Evolutionary conservation across 2,329 filamentous ascomycete genomes (phyloP).

Genomic region (Phaeosphaeriaceae sp.): DNA sequence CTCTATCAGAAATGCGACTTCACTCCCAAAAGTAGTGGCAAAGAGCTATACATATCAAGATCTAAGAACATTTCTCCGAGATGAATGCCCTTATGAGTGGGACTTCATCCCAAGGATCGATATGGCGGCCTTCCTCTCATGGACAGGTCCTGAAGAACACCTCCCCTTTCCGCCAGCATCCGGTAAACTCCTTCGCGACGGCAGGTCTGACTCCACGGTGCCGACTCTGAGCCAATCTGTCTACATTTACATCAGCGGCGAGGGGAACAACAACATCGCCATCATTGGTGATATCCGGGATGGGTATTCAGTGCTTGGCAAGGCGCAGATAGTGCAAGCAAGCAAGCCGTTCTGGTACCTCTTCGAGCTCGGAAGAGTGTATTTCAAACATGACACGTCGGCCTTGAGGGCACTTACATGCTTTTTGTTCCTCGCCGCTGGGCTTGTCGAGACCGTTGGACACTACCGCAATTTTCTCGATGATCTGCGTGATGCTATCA

Average conservation of each 20-base stretch:
- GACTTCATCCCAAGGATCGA: too few relatives aligned
- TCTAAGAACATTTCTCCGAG: too few relatives aligned
- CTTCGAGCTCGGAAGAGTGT: background rate
- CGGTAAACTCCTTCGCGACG: background rate
- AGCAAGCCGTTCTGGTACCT: background rate
- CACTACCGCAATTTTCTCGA: background rate
- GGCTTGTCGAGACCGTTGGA: background rate
- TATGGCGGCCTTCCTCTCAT: too few relatives aligned
- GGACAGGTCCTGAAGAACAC: too few relatives aligned
- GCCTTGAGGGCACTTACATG: background rate
- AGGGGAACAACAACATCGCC: background rate
- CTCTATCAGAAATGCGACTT: too few relatives aligned
- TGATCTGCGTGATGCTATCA: background rate
- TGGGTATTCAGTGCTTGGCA: too few relatives aligned
- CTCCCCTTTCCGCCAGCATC: too few relatives aligned
- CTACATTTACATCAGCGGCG: background rate
- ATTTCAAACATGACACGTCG: background rate
- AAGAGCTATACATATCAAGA: too few relatives aligned
- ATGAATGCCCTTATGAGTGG: too few relatives aligned
- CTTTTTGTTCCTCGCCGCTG: background rate
- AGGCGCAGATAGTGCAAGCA: background rate
- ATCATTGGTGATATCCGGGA: background rate
- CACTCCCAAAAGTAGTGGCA: too few relatives aligned
- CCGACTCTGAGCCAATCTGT: background rate
- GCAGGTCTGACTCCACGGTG: background rate